Evolutionary conservation across 1,139 yeast species (phyloP).

Genomic region (Protomyces macrosporus): DNA sequence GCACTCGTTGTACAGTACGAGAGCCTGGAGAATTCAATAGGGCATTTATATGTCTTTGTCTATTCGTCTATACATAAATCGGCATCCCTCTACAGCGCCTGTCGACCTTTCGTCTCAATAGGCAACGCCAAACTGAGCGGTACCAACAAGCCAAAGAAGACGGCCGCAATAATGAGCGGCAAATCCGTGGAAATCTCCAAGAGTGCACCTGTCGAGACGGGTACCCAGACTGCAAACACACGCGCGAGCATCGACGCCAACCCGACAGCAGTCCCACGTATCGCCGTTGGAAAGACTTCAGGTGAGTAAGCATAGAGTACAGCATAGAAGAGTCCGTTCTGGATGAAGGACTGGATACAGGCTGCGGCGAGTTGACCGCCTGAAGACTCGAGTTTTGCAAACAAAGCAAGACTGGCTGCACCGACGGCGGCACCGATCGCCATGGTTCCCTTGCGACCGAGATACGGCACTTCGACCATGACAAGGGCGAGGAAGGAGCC

Average conservation of each 20-base stretch:
- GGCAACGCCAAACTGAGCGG: neutral
- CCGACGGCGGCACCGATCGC: constrained; percentile 50
- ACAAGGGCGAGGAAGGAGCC: constrained; percentile 56
- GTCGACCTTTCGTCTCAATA: neutral
- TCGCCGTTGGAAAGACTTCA: constrained; percentile 53
- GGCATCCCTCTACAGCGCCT: neutral
- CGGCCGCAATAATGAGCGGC: neutral
- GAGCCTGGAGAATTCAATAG: too few species aligned
- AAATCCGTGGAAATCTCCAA: neutral
- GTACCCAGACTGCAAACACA: constrained; percentile 41
- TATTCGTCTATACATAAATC: too few species aligned
- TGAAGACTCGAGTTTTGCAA: constrained; percentile 50
- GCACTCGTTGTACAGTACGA: too few species aligned
- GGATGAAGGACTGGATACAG: constrained; percentile 47
- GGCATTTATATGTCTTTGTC: neutral
- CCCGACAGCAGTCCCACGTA: constrained; percentile 55
- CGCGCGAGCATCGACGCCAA: constrained; percentile 49
- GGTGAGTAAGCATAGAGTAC: constrained; percentile 56
- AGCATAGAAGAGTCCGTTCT: constrained; percentile 52
- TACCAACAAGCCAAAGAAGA: neutral
- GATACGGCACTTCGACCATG: constrained; percentile 37
- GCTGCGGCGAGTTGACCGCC: constrained; percentile 52
- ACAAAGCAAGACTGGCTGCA: constrained; percentile 55
- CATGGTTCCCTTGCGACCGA: constrained; percentile 57
- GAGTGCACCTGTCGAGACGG: neutral